phyloP scores from a whole-genome alignment of 2,329 filamentous ascomycete species.

The Gyromitra esculenta region DNA sequence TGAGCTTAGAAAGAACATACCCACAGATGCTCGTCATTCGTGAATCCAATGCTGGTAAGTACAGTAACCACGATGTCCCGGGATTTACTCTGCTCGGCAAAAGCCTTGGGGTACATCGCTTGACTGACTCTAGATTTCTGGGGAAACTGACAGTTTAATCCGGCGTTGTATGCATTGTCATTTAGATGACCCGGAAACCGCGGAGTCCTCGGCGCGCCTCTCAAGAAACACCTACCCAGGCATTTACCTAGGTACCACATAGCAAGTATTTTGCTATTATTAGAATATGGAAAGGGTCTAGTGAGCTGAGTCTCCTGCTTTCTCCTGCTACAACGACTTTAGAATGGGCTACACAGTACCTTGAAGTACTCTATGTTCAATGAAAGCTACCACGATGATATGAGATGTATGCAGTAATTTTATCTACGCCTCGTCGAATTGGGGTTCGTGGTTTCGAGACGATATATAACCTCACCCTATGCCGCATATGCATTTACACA shows the following conservation, averaged over 20 bases:
- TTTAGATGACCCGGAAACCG: background rate
- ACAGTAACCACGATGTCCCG: background rate
- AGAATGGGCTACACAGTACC: background rate
- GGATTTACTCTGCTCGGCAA: constrained; percentile 22
- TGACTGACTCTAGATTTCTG: constrained; percentile 17
- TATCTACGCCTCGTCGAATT: background rate
- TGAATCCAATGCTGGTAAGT: background rate
- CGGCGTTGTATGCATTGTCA: background rate
- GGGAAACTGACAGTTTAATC: background rate
- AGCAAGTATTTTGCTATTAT: background rate
- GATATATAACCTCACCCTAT: background rate
- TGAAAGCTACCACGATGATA: background rate
- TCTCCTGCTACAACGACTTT: background rate
- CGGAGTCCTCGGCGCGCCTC: background rate
- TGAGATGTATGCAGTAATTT: background rate
- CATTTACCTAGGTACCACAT: background rate
- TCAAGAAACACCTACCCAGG: background rate
- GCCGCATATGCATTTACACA: background rate
- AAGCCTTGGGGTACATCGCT: constrained; percentile 1
- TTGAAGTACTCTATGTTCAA: background rate
- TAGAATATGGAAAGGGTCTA: background rate
- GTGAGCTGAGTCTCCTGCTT: too few relatives aligned
- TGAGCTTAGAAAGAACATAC: background rate
- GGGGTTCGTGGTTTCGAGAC: background rate
- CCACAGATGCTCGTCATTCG: background rate